Percentiles rank a stretch among this genome's conserved stretches.
These are phyloP conservation scores for Discostella pseudostelligera DNA, from an alignment of 108 stramenopile species.

Conservation along the genomic window DNA sequence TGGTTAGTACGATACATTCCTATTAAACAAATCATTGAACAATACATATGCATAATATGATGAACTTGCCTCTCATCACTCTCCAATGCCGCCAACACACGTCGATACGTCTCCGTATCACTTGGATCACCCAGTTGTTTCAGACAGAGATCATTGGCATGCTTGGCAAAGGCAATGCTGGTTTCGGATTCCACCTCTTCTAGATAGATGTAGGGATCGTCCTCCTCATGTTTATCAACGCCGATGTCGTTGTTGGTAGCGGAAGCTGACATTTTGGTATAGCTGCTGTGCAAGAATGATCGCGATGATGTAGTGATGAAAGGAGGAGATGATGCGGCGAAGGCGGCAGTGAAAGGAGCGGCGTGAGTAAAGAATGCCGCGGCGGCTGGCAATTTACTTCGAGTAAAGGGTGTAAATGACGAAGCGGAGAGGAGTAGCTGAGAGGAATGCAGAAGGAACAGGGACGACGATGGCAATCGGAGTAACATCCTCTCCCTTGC, in stretches of 20 bases:
- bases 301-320: neutral
- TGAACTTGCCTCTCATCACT: constrained; percentile 54
- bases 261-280: neutral
- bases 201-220: constrained; percentile 78
- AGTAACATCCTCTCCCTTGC: neutral
- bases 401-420: neutral
- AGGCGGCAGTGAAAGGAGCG: neutral
- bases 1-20: no score
- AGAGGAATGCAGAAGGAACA: neutral
- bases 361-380: neutral
- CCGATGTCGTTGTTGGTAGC: neutral
- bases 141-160: constrained; percentile 74
- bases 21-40: no score
- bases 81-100: constrained; percentile 63
- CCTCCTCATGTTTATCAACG: constrained; percentile 16
- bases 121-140: constrained; percentile 69
- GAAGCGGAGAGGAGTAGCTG: neutral
- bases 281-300: neutral
- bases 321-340: no score
- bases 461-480: neutral
- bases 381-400: neutral
- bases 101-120: constrained; percentile 53
- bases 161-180: constrained; percentile 68
- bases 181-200: constrained; percentile 81
- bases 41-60: no score